phyloP scores from a whole-genome alignment of 2,329 filamentous ascomycete genomes.

The Pseudogymnoascus verrucosus region DNA sequence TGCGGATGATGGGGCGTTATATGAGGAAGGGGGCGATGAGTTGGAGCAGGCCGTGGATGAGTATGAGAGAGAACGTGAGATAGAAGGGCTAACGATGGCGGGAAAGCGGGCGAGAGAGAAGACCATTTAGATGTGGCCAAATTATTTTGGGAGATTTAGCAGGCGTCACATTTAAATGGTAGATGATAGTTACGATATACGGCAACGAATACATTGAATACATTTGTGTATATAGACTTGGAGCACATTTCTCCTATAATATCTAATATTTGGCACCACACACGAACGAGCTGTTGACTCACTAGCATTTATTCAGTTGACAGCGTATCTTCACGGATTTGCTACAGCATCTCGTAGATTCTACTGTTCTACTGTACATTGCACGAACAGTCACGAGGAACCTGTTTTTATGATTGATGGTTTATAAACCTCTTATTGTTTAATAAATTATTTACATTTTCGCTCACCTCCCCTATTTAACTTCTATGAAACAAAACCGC shows the following conservation, averaged over 20 bases:
- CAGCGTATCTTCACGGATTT: neutral
- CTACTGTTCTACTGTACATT: neutral
- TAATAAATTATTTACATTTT: neutral
- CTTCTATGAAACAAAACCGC: neutral
- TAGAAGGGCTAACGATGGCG: neutral
- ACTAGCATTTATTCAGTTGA: neutral
- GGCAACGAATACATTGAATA: constrained; percentile 3
- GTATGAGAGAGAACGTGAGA: neutral
- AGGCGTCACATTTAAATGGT: neutral
- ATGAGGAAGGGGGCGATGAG: neutral
- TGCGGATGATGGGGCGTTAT: neutral
- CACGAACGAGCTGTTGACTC: neutral
- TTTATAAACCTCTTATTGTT: neutral
- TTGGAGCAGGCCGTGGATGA: neutral
- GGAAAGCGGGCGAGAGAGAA: neutral
- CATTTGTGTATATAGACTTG: neutral
- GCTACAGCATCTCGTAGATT: neutral
- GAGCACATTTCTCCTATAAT: neutral
- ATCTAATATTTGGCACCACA: neutral
- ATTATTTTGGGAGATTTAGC: neutral
- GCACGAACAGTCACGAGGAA: neutral
- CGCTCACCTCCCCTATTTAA: neutral
- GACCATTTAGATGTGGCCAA: neutral
- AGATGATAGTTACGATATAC: neutral
- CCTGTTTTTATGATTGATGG: neutral